phyloP scores from a whole-genome alignment of 2,329 filamentous ascomycete species.

The Colletotrichum musicola region DNA sequence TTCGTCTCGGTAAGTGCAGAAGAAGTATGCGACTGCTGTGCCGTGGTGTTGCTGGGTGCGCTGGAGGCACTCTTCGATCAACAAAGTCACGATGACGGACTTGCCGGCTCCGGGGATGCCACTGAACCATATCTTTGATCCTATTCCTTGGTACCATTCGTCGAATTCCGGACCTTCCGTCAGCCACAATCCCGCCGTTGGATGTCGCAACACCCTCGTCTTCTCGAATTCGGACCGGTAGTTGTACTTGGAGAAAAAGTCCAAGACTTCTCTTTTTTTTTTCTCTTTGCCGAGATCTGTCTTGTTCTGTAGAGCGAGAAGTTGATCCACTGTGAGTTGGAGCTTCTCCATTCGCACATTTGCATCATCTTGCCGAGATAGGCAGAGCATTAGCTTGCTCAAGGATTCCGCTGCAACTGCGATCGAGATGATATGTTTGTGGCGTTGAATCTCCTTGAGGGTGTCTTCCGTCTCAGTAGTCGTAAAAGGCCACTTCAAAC shows the following conservation, averaged over 20 bases:
- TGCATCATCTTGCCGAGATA: background rate
- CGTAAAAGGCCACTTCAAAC: conserved; percentile 4
- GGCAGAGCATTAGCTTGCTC: background rate
- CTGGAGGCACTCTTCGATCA: background rate
- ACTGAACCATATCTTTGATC: background rate
- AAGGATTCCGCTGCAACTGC: background rate
- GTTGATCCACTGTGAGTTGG: background rate
- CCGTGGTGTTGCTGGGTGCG: background rate
- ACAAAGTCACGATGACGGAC: background rate
- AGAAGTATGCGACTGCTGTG: background rate
- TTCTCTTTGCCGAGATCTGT: no score
- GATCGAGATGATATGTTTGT: background rate
- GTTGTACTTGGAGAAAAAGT: background rate
- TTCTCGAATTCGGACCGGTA: background rate
- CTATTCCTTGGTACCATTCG: background rate
- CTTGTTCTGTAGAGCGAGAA: background rate
- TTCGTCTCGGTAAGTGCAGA: background rate
- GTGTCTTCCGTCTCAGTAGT: background rate
- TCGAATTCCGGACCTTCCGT: background rate
- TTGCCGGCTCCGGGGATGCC: conserved; percentile 9
- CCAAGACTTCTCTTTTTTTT: no score
- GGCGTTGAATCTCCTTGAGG: background rate
- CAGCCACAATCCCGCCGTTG: background rate
- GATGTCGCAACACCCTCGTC: background rate
- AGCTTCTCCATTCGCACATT: background rate